These are phyloP conservation scores for Nicotiana benthamiana DNA, from an alignment of 257 asterid species.

Conservation along the genomic window DNA sequence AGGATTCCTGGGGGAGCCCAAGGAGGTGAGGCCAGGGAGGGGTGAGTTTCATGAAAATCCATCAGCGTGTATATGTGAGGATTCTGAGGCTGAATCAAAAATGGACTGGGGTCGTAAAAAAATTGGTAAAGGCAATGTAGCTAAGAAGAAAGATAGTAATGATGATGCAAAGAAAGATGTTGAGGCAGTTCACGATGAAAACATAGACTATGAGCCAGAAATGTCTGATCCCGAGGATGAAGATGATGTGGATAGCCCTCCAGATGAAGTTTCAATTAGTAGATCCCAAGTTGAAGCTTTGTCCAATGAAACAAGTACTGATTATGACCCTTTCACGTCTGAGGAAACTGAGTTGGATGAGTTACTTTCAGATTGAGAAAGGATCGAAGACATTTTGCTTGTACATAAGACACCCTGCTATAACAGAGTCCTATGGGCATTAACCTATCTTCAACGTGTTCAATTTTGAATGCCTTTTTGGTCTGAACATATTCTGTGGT, in stretches of 20 bases:
- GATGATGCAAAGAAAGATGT: conserved; percentile 26
- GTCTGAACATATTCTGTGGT: background rate
- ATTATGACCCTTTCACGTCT: conserved; percentile 39
- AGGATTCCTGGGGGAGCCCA: conserved; percentile 95
- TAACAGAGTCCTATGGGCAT: background rate
- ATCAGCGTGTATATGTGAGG: conserved; percentile 81
- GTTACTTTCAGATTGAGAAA: conserved; percentile 68
- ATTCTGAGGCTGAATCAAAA: conserved; percentile 41
- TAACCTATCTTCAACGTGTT: background rate
- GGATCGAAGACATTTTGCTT: background rate
- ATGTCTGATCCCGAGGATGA: conserved; percentile 75
- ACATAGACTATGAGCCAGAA: conserved; percentile 52
- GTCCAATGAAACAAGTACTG: conserved; percentile 48
- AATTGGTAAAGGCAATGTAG: conserved; percentile 22
- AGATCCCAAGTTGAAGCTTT: background rate
- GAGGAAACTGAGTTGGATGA: conserved; percentile 83
- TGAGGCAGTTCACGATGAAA: conserved; percentile 31
- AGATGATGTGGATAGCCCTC: conserved; percentile 44
- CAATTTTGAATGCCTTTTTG: background rate
- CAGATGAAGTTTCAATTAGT: conserved; percentile 15
- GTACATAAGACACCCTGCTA: background rate
- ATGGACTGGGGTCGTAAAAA: conserved; percentile 22
- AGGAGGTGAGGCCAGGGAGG: conserved; percentile 85
- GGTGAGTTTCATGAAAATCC: conserved; percentile 96
- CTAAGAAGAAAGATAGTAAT: conserved; percentile 24